A percentile compares a stretch with the other conserved stretches of the same genome.
These are phyloP conservation scores for Tothia fuscella DNA, from an alignment of 2,329 filamentous ascomycete genomes.

Conservation along the genomic window DNA sequence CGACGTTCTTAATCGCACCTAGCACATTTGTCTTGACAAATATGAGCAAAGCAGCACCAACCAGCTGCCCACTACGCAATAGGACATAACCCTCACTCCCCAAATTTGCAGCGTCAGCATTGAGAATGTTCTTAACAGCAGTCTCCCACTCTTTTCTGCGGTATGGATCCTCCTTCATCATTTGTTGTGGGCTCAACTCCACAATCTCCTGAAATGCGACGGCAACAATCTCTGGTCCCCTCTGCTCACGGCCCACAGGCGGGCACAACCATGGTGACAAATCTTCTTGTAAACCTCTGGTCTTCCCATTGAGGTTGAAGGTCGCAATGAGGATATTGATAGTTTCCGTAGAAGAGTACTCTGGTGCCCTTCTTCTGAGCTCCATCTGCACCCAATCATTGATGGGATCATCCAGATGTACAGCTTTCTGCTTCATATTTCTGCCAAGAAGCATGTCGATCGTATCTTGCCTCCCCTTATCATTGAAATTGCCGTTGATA, in stretches of 20 bases:
- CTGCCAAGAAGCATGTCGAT: constrained; percentile 88
- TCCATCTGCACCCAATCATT: constrained; percentile 81
- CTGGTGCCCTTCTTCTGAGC: constrained; percentile 45
- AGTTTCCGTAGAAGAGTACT: constrained; percentile 62
- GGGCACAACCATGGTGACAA: constrained; percentile 79
- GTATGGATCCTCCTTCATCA: constrained; percentile 94
- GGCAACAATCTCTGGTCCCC: constrained; percentile 72
- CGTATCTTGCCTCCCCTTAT: constrained; percentile 83
- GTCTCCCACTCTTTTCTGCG: constrained; percentile 78
- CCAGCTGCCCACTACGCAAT: constrained; percentile 81
- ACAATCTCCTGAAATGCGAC: constrained; percentile 97
- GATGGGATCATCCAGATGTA: constrained; percentile 84
- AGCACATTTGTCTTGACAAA: constrained; percentile 75
- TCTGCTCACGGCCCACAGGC: constrained; percentile 44
- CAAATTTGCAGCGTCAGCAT: constrained; percentile 51
- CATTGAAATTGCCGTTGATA: constrained; percentile 96
- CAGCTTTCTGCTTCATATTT: constrained; percentile 68
- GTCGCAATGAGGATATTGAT: constrained; percentile 80
- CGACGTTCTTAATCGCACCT: constrained; percentile 83
- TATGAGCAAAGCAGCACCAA: constrained; percentile 83
- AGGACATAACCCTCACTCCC: constrained; percentile 75
- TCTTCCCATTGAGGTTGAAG: constrained; percentile 89
- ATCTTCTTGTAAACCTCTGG: constrained; percentile 64
- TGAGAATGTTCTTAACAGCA: constrained; percentile 66
- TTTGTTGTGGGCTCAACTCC: constrained; percentile 93